A percentile compares a stretch with the other conserved stretches of the same genome.
Conservation (phyloP, 768 basidiomycete genomes). For the Pleurotus tuber-regium region DNA sequence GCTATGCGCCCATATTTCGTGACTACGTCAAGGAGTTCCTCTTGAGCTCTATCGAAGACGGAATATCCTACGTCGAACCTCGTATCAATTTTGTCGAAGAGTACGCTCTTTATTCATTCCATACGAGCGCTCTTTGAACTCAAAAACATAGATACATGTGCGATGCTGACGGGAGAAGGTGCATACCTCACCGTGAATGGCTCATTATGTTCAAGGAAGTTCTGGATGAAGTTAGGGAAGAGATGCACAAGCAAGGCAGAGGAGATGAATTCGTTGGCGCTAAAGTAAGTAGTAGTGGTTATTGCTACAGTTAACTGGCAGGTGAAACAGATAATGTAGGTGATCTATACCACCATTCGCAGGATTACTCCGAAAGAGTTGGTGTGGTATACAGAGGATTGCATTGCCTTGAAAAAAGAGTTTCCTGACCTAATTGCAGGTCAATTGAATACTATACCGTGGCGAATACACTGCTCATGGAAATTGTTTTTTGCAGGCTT, state of each 20-base stretch:
- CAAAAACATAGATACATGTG: slow-evolving; percentile 45
- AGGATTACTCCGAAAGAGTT: slow-evolving; percentile 53
- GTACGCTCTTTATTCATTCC: slow-evolving; percentile 28
- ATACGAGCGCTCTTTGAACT: slow-evolving; percentile 1
- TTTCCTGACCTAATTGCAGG: slow-evolving; percentile 75
- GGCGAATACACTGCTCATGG: background rate
- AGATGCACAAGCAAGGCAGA: slow-evolving; percentile 49
- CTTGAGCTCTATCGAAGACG: slow-evolving; percentile 60
- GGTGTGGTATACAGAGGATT: slow-evolving; percentile 70
- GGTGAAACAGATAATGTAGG: slow-evolving; percentile 31
- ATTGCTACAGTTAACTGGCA: background rate
- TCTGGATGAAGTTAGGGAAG: slow-evolving; percentile 49
- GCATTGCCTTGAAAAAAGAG: slow-evolving; percentile 67
- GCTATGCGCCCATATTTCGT: slow-evolving; percentile 55
- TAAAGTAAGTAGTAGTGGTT: slow-evolving; percentile 37
- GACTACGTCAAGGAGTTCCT: slow-evolving; percentile 66
- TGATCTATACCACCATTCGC: slow-evolving; percentile 70
- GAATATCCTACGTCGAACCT: slow-evolving; percentile 68
- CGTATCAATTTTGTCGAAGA: slow-evolving; percentile 62
- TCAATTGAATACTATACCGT: slow-evolving; percentile 18
- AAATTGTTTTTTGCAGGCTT: slow-evolving; percentile 47
- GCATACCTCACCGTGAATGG: slow-evolving; percentile 60
- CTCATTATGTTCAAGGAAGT: slow-evolving; percentile 50
- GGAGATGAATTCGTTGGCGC: slow-evolving; percentile 65
- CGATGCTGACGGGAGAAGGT: slow-evolving; percentile 53